phyloP scores from a whole-genome alignment of 306 rosid genomes.

The Quercus glauca region DNA sequence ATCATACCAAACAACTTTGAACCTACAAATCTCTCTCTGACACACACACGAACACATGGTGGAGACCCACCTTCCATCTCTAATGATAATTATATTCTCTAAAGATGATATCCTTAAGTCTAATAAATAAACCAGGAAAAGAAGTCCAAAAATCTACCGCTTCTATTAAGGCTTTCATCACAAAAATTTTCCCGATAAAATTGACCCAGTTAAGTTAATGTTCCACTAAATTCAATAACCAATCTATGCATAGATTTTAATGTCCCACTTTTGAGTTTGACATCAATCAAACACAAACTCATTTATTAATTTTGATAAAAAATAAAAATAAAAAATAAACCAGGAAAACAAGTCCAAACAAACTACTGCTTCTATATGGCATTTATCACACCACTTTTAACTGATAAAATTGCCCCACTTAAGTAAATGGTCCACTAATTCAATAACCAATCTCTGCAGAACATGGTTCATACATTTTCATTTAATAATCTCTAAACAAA shows the following conservation, averaged over 20 bases:
- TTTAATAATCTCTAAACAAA: too few species aligned
- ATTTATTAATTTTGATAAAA: background rate
- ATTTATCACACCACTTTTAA: background rate
- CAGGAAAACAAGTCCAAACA: background rate
- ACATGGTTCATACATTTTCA: too few species aligned
- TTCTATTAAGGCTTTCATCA: background rate
- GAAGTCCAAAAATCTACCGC: background rate
- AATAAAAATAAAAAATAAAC: background rate
- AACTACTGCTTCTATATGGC: background rate
- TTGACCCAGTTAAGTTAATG: background rate
- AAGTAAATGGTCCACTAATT: background rate
- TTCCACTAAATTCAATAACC: too few species aligned
- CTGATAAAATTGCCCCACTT: background rate
- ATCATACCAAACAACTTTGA: background rate
- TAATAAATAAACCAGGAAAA: background rate
- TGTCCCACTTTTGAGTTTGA: background rate
- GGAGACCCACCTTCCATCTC: too few species aligned
- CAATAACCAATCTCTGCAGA: too few species aligned
- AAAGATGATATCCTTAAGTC: too few species aligned
- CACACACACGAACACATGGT: too few species aligned
- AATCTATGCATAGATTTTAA: too few species aligned
- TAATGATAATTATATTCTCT: too few species aligned
- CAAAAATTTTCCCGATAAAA: background rate
- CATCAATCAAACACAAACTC: background rate
- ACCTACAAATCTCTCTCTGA: too few species aligned